phyloP scores from a whole-genome alignment of 176 grass and related monocot species.

The Paspalum vaginatum region DNA sequence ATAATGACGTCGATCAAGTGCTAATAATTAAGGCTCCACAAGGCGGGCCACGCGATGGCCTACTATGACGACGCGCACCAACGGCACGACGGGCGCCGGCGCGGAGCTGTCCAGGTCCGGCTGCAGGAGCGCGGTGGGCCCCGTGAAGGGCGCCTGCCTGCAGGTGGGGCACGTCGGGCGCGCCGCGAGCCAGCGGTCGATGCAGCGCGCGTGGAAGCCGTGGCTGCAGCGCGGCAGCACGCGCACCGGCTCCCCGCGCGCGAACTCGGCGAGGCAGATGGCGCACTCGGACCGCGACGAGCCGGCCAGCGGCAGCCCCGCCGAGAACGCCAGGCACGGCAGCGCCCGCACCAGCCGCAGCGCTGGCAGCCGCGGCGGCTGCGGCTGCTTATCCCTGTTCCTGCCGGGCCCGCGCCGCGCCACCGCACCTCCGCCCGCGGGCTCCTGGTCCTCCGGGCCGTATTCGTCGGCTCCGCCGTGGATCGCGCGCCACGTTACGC shows the following conservation, averaged over 20 bases:
- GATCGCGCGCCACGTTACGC: conserved; percentile 37
- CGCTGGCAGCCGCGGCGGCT: not conserved
- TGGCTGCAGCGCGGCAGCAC: conserved; percentile 73
- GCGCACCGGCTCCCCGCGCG: conserved; percentile 55
- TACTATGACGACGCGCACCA: conserved; percentile 28
- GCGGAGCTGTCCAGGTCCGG: not conserved
- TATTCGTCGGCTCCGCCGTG: not conserved
- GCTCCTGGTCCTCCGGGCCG: not conserved
- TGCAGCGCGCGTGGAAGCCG: conserved; percentile 75
- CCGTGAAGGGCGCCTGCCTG: conserved; percentile 54
- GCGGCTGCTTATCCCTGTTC: not conserved
- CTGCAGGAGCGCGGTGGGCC: not conserved
- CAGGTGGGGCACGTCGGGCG: conserved; percentile 75
- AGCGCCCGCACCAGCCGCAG: conserved; percentile 26
- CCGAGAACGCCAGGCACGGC: conserved; percentile 45
- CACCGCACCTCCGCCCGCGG: not conserved
- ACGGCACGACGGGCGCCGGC: not conserved
- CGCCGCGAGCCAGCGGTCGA: conserved; percentile 71
- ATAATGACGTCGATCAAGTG: not conserved
- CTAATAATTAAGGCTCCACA: not conserved
- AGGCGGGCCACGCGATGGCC: not conserved
- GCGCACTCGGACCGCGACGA: conserved; percentile 63
- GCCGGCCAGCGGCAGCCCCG: conserved; percentile 47
- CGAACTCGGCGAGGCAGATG: conserved; percentile 83
- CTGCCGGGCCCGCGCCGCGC: not conserved